Conservation (phyloP, 2,329 filamentous ascomycete genomes). For the Stagonosporopsis vannaccii region DNA sequence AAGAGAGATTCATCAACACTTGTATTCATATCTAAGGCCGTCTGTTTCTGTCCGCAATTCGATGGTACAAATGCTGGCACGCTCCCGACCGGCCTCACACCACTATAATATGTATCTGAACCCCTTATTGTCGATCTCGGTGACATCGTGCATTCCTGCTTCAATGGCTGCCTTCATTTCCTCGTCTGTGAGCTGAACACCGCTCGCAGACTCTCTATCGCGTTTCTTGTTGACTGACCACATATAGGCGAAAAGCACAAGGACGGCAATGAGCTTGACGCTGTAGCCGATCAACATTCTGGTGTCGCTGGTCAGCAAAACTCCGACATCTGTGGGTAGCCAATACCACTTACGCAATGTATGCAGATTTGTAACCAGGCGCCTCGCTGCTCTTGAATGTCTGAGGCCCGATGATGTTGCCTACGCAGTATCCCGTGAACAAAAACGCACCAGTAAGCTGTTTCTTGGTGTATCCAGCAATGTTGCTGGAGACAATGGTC, state of each 20-base stretch:
- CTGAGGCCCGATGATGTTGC: slow-evolving; percentile 53
- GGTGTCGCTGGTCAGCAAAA: neutral
- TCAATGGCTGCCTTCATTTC: slow-evolving; percentile 48
- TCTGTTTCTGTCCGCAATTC: too few relatives aligned
- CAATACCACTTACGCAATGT: slow-evolving; percentile 17
- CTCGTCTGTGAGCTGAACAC: slow-evolving; percentile 33
- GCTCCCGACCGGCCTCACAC: too few relatives aligned
- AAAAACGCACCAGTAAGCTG: slow-evolving; percentile 62
- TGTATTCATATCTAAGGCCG: too few relatives aligned
- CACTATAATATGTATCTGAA: slow-evolving; percentile 50
- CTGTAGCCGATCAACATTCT: slow-evolving; percentile 50
- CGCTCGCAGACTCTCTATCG: slow-evolving; percentile 35
- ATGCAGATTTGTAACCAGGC: slow-evolving; percentile 41
- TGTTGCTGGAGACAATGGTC: slow-evolving; percentile 54
- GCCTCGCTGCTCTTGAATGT: slow-evolving; percentile 51
- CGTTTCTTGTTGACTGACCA: slow-evolving; percentile 46
- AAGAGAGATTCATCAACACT: too few relatives aligned
- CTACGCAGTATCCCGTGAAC: slow-evolving; percentile 52
- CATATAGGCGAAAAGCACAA: slow-evolving; percentile 47
- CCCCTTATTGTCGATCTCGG: slow-evolving; percentile 54
- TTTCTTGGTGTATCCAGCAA: slow-evolving; percentile 52
- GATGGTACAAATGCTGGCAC: too few relatives aligned
- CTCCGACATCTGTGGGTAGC: neutral
- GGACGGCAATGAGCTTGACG: slow-evolving; percentile 50
- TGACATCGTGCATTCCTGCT: slow-evolving; percentile 52